phyloP scores from a whole-genome alignment of 2,329 filamentous ascomycete genomes.

The Nemania diffusa region DNA sequence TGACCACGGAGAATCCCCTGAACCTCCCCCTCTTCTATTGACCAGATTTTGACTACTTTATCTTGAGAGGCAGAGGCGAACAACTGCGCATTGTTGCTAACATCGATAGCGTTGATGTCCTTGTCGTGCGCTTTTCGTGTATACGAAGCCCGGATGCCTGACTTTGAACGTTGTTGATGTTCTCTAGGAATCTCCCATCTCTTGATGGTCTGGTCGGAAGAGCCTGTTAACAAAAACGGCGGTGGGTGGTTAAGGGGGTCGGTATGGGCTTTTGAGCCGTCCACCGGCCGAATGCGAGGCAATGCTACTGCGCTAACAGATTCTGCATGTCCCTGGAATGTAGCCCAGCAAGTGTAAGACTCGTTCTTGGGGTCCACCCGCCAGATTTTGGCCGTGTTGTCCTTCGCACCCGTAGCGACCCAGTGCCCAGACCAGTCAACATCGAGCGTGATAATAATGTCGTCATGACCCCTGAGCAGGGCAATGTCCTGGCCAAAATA shows the following conservation, averaged over 20 bases:
- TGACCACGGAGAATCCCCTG: constrained; percentile 93
- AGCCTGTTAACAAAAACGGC: constrained; percentile 87
- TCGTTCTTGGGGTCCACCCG: constrained; percentile 79
- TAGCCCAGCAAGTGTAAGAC: constrained; percentile 81
- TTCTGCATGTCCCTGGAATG: constrained; percentile 92
- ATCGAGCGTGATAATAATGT: constrained; percentile 95
- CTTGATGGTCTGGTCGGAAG: constrained; percentile 95
- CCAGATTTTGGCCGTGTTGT: constrained; percentile 94
- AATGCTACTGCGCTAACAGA: constrained; percentile 91
- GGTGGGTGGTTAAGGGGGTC: constrained; percentile 84
- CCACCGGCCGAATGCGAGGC: constrained; percentile 74
- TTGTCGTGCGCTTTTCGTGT: constrained; percentile 98
- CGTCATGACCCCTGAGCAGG: constrained; percentile 87
- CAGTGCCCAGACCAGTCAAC: constrained; percentile 97
- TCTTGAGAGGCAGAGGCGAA: constrained; percentile 98
- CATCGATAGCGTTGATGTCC: constrained; percentile 94
- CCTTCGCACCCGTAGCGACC: constrained; percentile 95
- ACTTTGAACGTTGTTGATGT: constrained; percentile 59
- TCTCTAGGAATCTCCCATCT: constrained; percentile 83
- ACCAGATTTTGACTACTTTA: constrained; percentile 97
- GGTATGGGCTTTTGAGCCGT: constrained; percentile 74
- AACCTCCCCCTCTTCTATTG: constrained; percentile 86
- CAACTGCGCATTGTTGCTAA: constrained; percentile 77
- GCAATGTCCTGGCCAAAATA: constrained; percentile 93
- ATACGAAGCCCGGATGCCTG: constrained; percentile 74